These are phyloP conservation scores for Lithospermum erythrorhizon DNA, from an alignment of 257 asterid species.

Conservation along the genomic window DNA sequence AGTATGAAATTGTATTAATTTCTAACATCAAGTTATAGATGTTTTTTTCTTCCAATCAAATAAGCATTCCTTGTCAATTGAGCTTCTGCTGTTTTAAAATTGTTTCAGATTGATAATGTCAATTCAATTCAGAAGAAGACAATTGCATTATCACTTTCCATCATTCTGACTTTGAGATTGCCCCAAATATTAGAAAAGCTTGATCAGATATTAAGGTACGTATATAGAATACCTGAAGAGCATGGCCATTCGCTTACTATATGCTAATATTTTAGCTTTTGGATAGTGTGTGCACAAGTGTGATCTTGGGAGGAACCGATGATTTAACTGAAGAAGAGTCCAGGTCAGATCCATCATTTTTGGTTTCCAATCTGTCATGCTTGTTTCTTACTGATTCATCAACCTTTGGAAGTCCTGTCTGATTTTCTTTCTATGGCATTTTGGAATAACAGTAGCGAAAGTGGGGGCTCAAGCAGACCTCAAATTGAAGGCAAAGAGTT, in stretches of 20 bases:
- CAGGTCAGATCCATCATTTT: conserved; percentile 35
- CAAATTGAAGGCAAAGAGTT: conserved; percentile 80
- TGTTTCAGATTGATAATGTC: conserved; percentile 69
- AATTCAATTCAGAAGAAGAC: conserved; percentile 57
- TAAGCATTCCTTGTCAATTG: not conserved
- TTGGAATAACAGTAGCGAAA: conserved; percentile 44
- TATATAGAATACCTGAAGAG: conserved; percentile 10
- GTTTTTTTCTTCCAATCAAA: not conserved
- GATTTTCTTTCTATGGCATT: conserved; percentile 13
- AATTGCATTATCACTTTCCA: conserved; percentile 74
- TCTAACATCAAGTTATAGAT: not conserved
- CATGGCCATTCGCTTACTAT: not conserved
- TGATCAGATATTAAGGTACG: conserved; percentile 85
- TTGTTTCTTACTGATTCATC: not conserved
- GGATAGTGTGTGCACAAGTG: conserved; percentile 72
- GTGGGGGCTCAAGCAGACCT: conserved; percentile 50
- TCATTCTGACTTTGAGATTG: conserved; percentile 66
- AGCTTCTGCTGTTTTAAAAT: conserved; percentile 6
- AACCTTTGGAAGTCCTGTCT: not conserved
- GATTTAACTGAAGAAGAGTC: conserved; percentile 88
- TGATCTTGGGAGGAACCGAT: conserved; percentile 70
- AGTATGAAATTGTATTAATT: not conserved
- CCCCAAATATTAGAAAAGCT: conserved; percentile 91
- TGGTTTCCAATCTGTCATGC: conserved; percentile 6
- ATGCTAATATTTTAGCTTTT: conserved; percentile 16